Percentiles rank a stretch among this genome's conserved stretches.
Evolutionary conservation across 768 basidiomycete genomes (phyloP).

Genomic region (Termitomyces sp.): DNA sequence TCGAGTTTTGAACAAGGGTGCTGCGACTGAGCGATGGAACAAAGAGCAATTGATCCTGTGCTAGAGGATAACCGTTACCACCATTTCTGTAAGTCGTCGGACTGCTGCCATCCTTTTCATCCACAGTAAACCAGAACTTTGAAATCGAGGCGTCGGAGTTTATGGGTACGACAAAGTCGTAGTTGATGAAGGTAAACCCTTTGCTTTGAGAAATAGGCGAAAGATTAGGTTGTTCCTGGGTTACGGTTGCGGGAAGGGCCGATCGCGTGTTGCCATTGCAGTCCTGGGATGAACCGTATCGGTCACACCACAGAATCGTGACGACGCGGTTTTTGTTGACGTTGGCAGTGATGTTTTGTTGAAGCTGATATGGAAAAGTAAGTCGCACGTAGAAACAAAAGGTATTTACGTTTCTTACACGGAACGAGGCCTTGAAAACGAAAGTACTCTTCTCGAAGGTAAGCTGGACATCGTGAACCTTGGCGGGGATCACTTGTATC

Average conservation of each 20-base stretch:
- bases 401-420: slow-evolving; percentile 21
- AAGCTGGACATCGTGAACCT: slow-evolving; percentile 33
- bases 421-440: slow-evolving; percentile 33
- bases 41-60: slow-evolving; percentile 38
- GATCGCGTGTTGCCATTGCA: slow-evolving; percentile 28
- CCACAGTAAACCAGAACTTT: slow-evolving; percentile 45
- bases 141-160: slow-evolving; percentile 34
- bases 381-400: slow-evolving; percentile 2
- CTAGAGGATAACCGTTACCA: slow-evolving; percentile 34
- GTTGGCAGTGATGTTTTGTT: slow-evolving; percentile 26
- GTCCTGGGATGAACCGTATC: slow-evolving; percentile 26
- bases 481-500: slow-evolving; percentile 35
- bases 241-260: slow-evolving; percentile 23
- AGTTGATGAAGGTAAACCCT: slow-evolving; percentile 33
- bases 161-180: slow-evolving; percentile 39
- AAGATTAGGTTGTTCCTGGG: slow-evolving; percentile 26
- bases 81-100: slow-evolving; percentile 33
- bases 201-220: slow-evolving; percentile 30
- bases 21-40: slow-evolving; percentile 32
- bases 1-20: slow-evolving; percentile 13
- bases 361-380: slow-evolving; percentile 20
- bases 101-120: slow-evolving; percentile 36
- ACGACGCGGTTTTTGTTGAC: slow-evolving; percentile 33
- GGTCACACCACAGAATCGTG: slow-evolving; percentile 38
- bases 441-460: slow-evolving; percentile 30